Evolutionary conservation across 495 filamentous ascomycete species (phyloP), one percentile per base, ranked within the genome.

Genomic region (Penicillium paradoxum): DNA sequence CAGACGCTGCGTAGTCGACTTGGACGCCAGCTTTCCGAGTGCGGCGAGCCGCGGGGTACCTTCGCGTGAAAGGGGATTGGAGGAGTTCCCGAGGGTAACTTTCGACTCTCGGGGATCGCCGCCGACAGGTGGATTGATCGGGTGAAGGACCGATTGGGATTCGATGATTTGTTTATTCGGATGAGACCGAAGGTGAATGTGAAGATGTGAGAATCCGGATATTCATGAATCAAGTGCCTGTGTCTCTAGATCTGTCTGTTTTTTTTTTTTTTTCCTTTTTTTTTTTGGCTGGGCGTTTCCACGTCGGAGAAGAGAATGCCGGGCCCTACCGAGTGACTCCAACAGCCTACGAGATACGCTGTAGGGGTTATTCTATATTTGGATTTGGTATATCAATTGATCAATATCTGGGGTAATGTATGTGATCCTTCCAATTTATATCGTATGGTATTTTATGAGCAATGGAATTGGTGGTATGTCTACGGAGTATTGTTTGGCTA

Each of bases 1-100:
- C 39, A 92, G 73, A 45, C 89, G 84, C 62, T 83, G 78, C 76
- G 79, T 75, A 70, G 83, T 75, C 61, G 66, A 68, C 62, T 67
- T 73, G 73, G 76, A 70, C 64, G 82, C 83, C 78, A 83, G 70
- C 57, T 66, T 76, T 73, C 72, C 64, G 68, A 68, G 59, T 48
- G 57, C 70, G 67, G 69, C 61, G 65, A 57, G 63, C 68, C 65
- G 71, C 68, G 69, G 69, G 69, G 71, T 65, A 60, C 40, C 47
- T 49, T 40, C 19, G 51, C 25, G 44, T 29, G 46, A 45, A 44
- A 38, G 41, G 51, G 45, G 25, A 40, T 57, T 62, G 58, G 57
- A 54, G 51, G 53, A 55, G 52, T 64, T 66, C 60, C 63, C 63
- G 60, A 62, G 63, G 57, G 47, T 57, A 65, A 61, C 43, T 37